These are phyloP conservation scores for Groenewaldozyma auringiensis DNA, from an alignment of 1,139 yeast species.

Conservation along the genomic window DNA sequence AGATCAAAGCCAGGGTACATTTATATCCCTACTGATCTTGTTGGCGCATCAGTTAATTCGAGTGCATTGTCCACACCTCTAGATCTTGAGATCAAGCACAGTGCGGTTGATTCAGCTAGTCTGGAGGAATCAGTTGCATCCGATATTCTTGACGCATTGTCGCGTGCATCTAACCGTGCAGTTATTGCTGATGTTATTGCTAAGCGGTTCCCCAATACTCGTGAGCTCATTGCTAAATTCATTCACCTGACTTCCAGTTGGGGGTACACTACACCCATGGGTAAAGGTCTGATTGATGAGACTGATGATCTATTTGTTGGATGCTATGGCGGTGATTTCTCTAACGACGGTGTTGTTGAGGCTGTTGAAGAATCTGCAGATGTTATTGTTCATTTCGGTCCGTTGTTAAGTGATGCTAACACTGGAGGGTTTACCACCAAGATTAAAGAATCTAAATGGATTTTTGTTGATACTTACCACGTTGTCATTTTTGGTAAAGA, in stretches of 20 bases:
- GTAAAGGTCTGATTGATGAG: constrained; percentile 60
- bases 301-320: constrained; percentile 52
- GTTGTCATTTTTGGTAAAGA: constrained; percentile 38
- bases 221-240: constrained; percentile 38
- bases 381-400: constrained; percentile 34
- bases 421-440: constrained; percentile 38
- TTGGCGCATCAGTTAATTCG: constrained; percentile 38
- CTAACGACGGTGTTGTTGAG: constrained; percentile 38
- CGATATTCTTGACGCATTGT: constrained; percentile 43
- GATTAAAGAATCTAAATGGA: constrained; percentile 30
- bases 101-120: constrained; percentile 23
- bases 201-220: constrained; percentile 43
- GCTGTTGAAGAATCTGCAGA: constrained; percentile 32
- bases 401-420: constrained; percentile 37
- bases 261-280: constrained; percentile 41
- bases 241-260: constrained; percentile 41
- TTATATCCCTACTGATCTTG: constrained; percentile 65
- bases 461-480: constrained; percentile 39
- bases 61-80: constrained; percentile 28
- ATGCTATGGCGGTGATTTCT: constrained; percentile 49
- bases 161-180: constrained; percentile 49
- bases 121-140: constrained; percentile 38
- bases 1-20: constrained; percentile 73
- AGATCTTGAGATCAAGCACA: constrained; percentile 24
- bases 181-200: constrained; percentile 60